Evolutionary conservation across 2,329 filamentous ascomycete genomes (phyloP), one percentile per base, ranked within the genome.

Genomic region (Knoxdaviesia capensis): DNA sequence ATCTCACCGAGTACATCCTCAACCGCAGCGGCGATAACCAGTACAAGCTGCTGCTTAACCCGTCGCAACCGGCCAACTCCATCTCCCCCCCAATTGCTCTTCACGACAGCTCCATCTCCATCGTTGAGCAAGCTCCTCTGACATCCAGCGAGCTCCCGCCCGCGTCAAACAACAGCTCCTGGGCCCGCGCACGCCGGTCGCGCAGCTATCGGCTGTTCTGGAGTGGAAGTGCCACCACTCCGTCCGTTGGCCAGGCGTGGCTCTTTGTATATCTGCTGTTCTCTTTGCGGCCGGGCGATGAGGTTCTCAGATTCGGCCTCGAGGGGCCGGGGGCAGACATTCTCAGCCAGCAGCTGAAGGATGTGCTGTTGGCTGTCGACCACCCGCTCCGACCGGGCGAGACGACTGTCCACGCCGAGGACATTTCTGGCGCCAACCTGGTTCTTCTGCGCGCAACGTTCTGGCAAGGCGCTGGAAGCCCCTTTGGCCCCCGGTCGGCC

Each of bases 381-480:
- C 67, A 71, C 50, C 67, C 68, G 4, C 48, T 53, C 45, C 49
- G 52, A 47, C 61, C 53, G 2, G 46, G 52, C 33, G 50, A 57
- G 52, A 50, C 53, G 51, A 44, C 50, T 32, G 33, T 44, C 6
- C 49, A 49, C 9, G n/a, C 41, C 7, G 38, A 43, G 6, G 40
- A 43, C 35, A 10, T 40, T 20, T 28, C 49, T 45, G 53, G 52
- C 29, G 55, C 58, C 41, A 57, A 54, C 47, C 53, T 59, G 7
- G 51, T 72, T 40, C 52, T 68, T 42, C 60, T 69, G 44, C 64
- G 68, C 47, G 62, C 62, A 54, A 64, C 74, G 33, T 80, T 81
- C 61, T 81, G 77, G 76, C 77, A 80, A 51, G 77, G 77, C 38
- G 77, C 77, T 31, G 76, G 69, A 11, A 78, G 75, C 1, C 77